Conservation (phyloP, 2,329 filamentous ascomycete species). For the Aspergillus ustus region DNA sequence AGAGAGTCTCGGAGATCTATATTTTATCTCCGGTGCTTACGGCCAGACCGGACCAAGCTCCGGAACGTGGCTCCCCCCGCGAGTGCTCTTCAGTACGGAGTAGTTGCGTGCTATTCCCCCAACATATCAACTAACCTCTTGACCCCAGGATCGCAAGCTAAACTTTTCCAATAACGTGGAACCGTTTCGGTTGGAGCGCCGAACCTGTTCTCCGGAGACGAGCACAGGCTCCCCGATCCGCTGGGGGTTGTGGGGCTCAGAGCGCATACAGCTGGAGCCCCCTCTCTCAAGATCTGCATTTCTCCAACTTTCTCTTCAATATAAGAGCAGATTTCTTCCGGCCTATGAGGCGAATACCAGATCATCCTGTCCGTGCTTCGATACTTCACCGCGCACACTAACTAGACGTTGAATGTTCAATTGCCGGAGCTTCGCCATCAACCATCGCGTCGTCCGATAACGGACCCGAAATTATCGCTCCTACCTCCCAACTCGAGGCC, state of each 20-base stretch:
- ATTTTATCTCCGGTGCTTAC: not conserved
- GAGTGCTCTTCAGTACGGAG: not conserved
- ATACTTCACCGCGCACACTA: not conserved
- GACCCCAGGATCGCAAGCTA: not conserved
- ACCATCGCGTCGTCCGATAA: constrained; percentile 17
- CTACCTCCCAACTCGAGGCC: not conserved
- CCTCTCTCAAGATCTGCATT: constrained; percentile 15
- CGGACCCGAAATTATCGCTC: constrained; percentile 12
- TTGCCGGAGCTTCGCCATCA: not conserved
- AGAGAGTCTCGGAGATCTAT: not conserved
- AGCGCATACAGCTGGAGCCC: not conserved
- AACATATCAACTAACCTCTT: not conserved
- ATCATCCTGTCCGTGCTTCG: not conserved
- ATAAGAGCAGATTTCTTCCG: not conserved
- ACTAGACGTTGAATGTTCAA: not conserved
- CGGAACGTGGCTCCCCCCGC: not conserved
- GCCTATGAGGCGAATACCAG: not conserved
- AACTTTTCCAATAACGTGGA: not conserved
- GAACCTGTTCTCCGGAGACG: constrained; percentile 1
- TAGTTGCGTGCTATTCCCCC: too few species aligned
- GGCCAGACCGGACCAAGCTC: not conserved
- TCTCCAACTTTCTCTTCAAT: constrained; percentile 6
- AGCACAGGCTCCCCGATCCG: constrained; percentile 3
- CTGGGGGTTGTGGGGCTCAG: constrained; percentile 5
- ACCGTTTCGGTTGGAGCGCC: not conserved